Percentiles rank a stretch among this genome's conserved stretches.
Conservation (phyloP, 1,284 basidiomycete species). For the Austroboletus sp. region DNA sequence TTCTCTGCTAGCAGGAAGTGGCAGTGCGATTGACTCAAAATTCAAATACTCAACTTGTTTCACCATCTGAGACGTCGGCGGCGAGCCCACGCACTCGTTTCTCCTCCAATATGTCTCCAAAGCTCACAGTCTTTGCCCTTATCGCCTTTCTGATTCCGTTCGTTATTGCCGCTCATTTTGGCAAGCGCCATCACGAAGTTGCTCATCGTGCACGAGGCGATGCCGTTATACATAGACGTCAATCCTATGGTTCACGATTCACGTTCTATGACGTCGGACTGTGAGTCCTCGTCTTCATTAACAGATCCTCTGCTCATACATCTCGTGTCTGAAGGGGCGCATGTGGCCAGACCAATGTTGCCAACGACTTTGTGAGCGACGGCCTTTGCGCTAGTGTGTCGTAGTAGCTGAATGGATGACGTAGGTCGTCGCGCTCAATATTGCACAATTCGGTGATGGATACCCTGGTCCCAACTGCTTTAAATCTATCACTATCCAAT, state of each 20-base stretch:
- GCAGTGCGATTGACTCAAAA: conserved; percentile 9
- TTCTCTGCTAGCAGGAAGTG: background rate
- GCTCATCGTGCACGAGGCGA: conserved; percentile 40
- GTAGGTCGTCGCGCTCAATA: conserved; percentile 43
- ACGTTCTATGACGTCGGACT: conserved; percentile 54
- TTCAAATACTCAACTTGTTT: background rate
- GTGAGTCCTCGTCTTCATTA: conserved; percentile 34
- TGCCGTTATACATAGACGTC: conserved; percentile 36
- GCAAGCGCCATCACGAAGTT: conserved; percentile 40
- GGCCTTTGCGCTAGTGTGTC: background rate
- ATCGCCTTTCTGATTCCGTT: conserved; percentile 36
- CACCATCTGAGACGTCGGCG: background rate
- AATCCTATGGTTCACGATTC: conserved; percentile 31
- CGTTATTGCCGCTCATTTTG: conserved; percentile 32
- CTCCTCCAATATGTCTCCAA: conserved; percentile 11
- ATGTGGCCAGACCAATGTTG: conserved; percentile 45
- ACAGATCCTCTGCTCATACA: conserved; percentile 2
- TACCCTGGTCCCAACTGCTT: conserved; percentile 62
- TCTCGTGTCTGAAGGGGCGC: conserved; percentile 39
- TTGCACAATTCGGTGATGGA: conserved; percentile 46
- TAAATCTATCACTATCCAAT: conserved; percentile 57
- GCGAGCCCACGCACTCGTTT: background rate
- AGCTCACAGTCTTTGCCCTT: conserved; percentile 19
- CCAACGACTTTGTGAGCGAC: conserved; percentile 47
- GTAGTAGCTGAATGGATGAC: conserved; percentile 6